A percentile compares a stretch with the other conserved stretches of the same genome.
Evolutionary conservation across 2,329 filamentous ascomycete genomes (phyloP).

Genomic region (Onygenales sp.): DNA sequence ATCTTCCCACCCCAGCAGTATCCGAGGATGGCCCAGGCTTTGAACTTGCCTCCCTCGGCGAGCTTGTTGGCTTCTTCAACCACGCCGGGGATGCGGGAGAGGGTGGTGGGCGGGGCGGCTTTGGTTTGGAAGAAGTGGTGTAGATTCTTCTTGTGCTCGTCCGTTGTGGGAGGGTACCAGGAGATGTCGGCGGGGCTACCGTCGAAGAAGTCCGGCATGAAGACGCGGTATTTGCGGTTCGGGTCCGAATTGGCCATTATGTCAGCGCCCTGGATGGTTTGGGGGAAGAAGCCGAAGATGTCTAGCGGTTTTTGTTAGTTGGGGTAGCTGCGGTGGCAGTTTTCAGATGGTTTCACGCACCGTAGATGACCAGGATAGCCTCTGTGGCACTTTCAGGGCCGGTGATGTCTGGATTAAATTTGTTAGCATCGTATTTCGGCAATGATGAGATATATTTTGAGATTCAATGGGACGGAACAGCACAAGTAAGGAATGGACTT

Average conservation of each 20-base stretch:
- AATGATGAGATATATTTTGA: background rate
- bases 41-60: constrained; percentile 31
- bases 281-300: constrained; percentile 56
- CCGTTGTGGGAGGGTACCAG: constrained; percentile 51
- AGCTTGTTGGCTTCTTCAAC: constrained; percentile 44
- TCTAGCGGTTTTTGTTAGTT: constrained; percentile 27
- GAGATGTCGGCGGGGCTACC: constrained; percentile 58
- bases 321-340: background rate
- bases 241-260: constrained; percentile 55
- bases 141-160: constrained; percentile 52
- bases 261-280: constrained; percentile 55
- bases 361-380: constrained; percentile 49
- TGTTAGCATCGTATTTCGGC: constrained; percentile 4
- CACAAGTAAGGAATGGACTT: constrained; percentile 11
- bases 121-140: constrained; percentile 49
- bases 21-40: constrained; percentile 51
- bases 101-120: constrained; percentile 49
- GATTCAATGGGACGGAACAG: background rate
- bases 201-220: constrained; percentile 87
- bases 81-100: constrained; percentile 46
- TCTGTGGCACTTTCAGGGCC: constrained; percentile 46
- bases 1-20: constrained; percentile 47
- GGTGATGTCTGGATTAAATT: constrained; percentile 39
- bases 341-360: constrained; percentile 15
- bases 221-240: constrained; percentile 67